These are phyloP conservation scores for Extremus antarcticus DNA, from an alignment of 495 filamentous ascomycete genomes.

Conservation along the genomic window DNA sequence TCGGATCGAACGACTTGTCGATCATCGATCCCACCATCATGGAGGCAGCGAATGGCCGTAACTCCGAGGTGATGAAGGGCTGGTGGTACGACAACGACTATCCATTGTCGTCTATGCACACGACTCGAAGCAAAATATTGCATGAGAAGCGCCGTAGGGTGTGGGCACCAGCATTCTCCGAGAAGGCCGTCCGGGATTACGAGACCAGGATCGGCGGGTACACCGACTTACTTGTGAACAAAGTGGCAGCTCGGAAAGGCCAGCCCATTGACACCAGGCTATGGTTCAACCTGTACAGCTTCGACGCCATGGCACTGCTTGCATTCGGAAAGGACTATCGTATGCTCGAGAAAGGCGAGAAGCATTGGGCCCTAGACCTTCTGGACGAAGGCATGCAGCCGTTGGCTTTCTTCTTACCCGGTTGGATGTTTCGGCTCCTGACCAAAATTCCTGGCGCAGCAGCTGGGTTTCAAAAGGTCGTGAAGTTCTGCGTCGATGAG, in stretches of 20 bases:
- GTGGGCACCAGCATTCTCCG: conserved; percentile 30
- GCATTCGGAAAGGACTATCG: conserved; percentile 31
- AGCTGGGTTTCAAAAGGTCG: conserved; percentile 13
- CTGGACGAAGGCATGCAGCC: conserved; percentile 18
- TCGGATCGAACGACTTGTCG: conserved; percentile 25
- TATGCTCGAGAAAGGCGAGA: conserved; percentile 20
- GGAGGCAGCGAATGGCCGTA: conserved; percentile 25
- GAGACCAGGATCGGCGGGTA: conserved; percentile 26
- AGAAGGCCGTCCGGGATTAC: conserved; percentile 31
- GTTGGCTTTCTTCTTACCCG: conserved; percentile 12
- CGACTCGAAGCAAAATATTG: conserved; percentile 25
- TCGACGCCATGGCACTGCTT: conserved; percentile 33
- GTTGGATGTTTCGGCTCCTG: conserved; percentile 17
- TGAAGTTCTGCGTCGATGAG: conserved; percentile 8
- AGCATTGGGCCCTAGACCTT: conserved; percentile 16
- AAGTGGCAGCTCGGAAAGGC: conserved; percentile 17
- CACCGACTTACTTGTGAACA: conserved; percentile 23
- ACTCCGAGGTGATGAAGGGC: conserved; percentile 30
- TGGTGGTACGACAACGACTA: conserved; percentile 34
- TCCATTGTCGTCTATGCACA: conserved; percentile 30
- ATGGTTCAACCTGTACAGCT: conserved; percentile 31
- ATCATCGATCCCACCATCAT: conserved; percentile 33
- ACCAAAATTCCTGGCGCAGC: conserved; percentile 5
- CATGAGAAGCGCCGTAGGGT: conserved; percentile 34
- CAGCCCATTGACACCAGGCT: conserved; percentile 24